Evolutionary conservation across 352 stramenopile species (phyloP).

Genomic region (Poterioochromonas sp.): DNA sequence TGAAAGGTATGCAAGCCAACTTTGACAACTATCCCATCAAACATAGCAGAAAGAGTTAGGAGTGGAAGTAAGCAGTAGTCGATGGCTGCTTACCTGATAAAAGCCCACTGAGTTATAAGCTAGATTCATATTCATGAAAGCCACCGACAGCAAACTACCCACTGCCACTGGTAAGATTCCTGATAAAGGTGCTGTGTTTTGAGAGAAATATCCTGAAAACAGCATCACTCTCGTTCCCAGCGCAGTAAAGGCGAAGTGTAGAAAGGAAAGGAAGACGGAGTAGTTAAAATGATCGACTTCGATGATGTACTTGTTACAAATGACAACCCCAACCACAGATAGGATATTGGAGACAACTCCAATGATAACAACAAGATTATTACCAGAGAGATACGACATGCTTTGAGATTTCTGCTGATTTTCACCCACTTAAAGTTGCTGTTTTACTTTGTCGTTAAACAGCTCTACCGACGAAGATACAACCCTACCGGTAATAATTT

Average conservation of each 20-base stretch:
- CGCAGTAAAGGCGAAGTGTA: slow-evolving; percentile 43
- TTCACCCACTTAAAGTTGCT: too few species aligned
- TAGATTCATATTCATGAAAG: slow-evolving; percentile 46
- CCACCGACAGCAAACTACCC: slow-evolving; percentile 35
- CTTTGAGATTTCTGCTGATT: too few species aligned
- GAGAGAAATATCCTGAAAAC: slow-evolving; percentile 27
- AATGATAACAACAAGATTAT: neutral
- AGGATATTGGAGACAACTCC: slow-evolving; percentile 36
- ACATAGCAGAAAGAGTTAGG: neutral
- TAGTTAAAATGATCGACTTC: slow-evolving; percentile 38
- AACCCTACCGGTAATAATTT: too few species aligned
- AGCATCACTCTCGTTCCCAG: slow-evolving; percentile 38
- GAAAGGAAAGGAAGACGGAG: slow-evolving; percentile 41
- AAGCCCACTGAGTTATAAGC: slow-evolving; percentile 42
- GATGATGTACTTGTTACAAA: slow-evolving; percentile 44
- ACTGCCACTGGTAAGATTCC: slow-evolving; percentile 39
- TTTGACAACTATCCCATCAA: slow-evolving; percentile 34
- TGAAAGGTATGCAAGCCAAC: slow-evolving; percentile 41
- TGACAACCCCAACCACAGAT: slow-evolving; percentile 42
- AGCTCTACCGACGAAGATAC: too few species aligned
- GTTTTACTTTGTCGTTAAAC: too few species aligned
- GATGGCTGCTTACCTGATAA: slow-evolving; percentile 32
- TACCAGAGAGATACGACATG: too few species aligned
- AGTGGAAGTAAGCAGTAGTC: neutral
- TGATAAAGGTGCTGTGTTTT: slow-evolving; percentile 34